Evolutionary conservation across 805 yeast genomes (phyloP).

Genomic region (Saturnispora gosingensis): DNA sequence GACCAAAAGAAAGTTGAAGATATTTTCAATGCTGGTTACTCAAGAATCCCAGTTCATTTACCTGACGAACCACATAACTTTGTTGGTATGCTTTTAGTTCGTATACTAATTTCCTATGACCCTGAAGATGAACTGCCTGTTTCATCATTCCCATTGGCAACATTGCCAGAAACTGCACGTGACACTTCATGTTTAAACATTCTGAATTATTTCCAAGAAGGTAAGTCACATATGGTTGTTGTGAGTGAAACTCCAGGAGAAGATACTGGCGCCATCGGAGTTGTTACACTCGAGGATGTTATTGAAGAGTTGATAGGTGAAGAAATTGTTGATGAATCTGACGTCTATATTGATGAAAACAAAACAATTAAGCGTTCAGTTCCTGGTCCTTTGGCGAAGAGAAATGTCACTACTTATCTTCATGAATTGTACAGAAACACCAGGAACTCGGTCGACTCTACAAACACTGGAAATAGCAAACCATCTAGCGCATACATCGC

Average conservation of each 20-base stretch:
- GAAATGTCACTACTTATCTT: constrained; percentile 59
- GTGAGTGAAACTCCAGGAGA: constrained; percentile 82
- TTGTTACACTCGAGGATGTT: constrained; percentile 91
- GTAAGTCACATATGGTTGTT: constrained; percentile 94
- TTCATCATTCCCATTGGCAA: constrained; percentile 88
- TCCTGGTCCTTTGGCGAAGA: constrained; percentile 67
- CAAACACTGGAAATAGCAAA: neutral
- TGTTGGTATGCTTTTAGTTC: constrained; percentile 89
- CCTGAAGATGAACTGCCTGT: constrained; percentile 94
- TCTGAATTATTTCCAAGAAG: constrained; percentile 93
- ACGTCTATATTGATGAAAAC: constrained; percentile 85
- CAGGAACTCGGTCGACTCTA: constrained; percentile 9
- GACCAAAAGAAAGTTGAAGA: constrained; percentile 82
- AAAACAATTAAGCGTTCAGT: constrained; percentile 70
- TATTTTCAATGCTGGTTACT: constrained; percentile 88
- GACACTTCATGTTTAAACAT: constrained; percentile 91
- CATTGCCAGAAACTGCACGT: constrained; percentile 87
- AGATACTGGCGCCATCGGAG: constrained; percentile 75
- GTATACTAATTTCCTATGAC: constrained; percentile 88
- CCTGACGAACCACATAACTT: constrained; percentile 86
- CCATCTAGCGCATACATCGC: constrained; percentile 7
- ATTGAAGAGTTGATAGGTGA: constrained; percentile 97
- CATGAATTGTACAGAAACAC: constrained; percentile 42
- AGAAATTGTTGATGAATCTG: constrained; percentile 94
- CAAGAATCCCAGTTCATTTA: constrained; percentile 86